A percentile compares a stretch with the other conserved stretches of the same genome.
These are phyloP conservation scores for Lolium multiflorum DNA, from an alignment of 176 grass and related monocot genomes.

Conservation along the genomic window DNA sequence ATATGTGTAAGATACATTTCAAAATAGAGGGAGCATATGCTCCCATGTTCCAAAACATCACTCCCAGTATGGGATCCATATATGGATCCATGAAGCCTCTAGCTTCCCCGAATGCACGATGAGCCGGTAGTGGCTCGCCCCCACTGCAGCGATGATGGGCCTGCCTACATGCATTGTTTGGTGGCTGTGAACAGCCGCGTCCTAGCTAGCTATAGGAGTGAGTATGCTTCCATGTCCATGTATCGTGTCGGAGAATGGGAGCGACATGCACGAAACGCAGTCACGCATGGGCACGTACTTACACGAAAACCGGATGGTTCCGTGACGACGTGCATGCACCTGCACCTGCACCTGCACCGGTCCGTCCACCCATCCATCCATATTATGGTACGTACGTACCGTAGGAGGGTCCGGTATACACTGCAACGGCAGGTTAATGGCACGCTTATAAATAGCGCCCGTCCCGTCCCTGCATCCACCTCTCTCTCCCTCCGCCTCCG, in stretches of 20 bases:
- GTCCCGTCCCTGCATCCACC: background rate
- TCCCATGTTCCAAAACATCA: too few relatives aligned
- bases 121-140: too few relatives aligned
- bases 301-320: background rate
- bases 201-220: too few relatives aligned
- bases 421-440: background rate
- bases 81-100: too few relatives aligned
- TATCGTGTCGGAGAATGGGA: background rate
- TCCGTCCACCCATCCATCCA: background rate
- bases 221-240: background rate
- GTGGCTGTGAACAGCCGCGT: too few relatives aligned
- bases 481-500: background rate
- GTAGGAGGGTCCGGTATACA: background rate
- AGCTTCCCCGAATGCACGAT: too few relatives aligned
- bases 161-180: too few relatives aligned
- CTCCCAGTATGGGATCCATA: too few relatives aligned
- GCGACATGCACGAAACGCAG: background rate
- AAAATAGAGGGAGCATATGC: too few relatives aligned
- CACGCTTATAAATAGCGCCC: conserved; percentile 22
- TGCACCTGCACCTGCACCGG: conserved; percentile 18
- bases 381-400: background rate
- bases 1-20: too few relatives aligned
- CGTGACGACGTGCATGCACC: conserved; percentile 5
- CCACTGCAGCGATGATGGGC: too few relatives aligned
- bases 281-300: background rate